These are phyloP conservation scores for Tilletia indica DNA, from an alignment of 1,284 basidiomycete species.

Conservation along the genomic window DNA sequence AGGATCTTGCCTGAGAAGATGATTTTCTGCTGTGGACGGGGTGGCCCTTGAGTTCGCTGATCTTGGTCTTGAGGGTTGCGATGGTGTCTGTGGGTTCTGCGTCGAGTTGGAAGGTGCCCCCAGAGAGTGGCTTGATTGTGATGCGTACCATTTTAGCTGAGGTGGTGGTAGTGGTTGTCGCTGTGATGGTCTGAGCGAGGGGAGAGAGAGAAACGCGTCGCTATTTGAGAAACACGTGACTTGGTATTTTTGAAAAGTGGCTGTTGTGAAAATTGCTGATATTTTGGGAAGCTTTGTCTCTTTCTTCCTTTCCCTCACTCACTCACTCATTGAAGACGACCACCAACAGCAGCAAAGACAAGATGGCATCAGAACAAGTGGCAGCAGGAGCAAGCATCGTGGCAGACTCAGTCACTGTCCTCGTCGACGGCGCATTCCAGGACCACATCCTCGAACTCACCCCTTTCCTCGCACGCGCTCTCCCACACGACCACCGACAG, in stretches of 20 bases:
- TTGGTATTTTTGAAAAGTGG: background rate
- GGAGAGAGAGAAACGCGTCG: background rate
- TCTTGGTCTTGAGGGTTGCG: constrained; percentile 78
- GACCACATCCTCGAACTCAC: constrained; percentile 47
- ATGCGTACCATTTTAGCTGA: constrained; percentile 43
- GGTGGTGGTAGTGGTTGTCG: background rate
- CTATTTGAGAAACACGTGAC: background rate
- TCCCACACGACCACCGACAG: constrained; percentile 30
- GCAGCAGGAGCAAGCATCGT: constrained; percentile 29
- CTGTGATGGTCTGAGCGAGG: background rate
- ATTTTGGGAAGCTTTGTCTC: background rate
- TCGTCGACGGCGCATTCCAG: constrained; percentile 49
- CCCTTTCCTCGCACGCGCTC: constrained; percentile 43
- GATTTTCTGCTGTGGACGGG: constrained; percentile 77
- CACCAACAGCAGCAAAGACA: background rate
- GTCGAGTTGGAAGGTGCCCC: constrained; percentile 53
- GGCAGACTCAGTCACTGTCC: constrained; percentile 48
- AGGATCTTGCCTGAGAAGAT: constrained; percentile 97
- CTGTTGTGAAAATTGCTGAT: background rate
- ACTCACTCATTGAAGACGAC: background rate
- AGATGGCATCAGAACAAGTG: background rate
- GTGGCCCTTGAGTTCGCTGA: constrained; percentile 74
- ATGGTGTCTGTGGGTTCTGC: constrained; percentile 58
- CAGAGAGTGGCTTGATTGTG: constrained; percentile 51
- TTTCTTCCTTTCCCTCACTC: background rate